A percentile compares a stretch with the other conserved stretches of the same genome.
These are phyloP conservation scores for Phtheirospermum japonicum DNA, from an alignment of 257 asterid species.

Conservation along the genomic window DNA sequence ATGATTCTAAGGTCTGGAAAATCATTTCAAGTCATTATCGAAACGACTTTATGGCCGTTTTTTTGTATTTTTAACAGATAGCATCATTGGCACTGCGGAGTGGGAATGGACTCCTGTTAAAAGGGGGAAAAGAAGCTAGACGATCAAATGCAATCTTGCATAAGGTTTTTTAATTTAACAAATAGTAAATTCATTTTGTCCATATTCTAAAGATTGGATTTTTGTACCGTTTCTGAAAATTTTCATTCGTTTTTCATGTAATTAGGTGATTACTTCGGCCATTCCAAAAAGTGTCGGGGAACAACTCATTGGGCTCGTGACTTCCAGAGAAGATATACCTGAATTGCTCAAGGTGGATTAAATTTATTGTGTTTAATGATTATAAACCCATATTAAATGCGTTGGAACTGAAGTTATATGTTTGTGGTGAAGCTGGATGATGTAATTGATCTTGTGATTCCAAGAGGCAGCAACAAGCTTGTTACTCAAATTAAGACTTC, in stretches of 20 bases:
- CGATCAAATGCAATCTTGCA: conserved; percentile 71
- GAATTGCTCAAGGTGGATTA: conserved; percentile 70
- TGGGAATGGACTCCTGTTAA: conserved; percentile 80
- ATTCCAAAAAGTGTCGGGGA: conserved; percentile 68
- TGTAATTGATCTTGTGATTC: conserved; percentile 86
- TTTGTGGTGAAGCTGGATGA: conserved; percentile 63
- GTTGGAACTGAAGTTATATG: conserved; percentile 28
- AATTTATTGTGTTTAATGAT: conserved; percentile 5
- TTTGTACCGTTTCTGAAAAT: background rate
- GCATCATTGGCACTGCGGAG: conserved; percentile 82
- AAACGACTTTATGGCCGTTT: conserved; percentile 15
- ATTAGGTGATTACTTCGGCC: conserved; percentile 67
- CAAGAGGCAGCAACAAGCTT: conserved; percentile 85
- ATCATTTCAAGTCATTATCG: too few relatives aligned
- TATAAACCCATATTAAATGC: conserved; percentile 13
- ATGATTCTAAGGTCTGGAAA: background rate
- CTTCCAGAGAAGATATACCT: conserved; percentile 81
- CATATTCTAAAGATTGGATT: background rate
- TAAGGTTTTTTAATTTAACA: conserved; percentile 40
- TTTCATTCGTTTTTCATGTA: conserved; percentile 22
- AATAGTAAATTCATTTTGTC: background rate
- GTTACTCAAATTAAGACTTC: conserved; percentile 70
- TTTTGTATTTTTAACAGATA: conserved; percentile 44
- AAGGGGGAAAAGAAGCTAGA: conserved; percentile 88
- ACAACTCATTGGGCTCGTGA: conserved; percentile 72